Percentiles rank a stretch among this genome's conserved stretches.
Evolutionary conservation across 345 rosid species (phyloP).

Genomic region (Eucalyptus regnans): DNA sequence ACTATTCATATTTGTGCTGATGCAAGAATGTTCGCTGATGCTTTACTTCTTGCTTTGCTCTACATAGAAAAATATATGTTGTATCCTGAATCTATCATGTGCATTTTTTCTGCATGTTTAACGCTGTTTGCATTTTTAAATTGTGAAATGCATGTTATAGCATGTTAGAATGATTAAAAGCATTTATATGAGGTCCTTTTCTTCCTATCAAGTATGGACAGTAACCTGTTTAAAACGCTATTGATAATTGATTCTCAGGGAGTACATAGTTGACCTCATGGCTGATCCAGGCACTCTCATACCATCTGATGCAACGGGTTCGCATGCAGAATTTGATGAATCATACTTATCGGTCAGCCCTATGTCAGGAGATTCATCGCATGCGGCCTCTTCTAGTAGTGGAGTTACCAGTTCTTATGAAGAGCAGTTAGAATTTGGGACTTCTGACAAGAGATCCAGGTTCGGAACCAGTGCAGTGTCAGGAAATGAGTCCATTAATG

Average conservation of each 20-base stretch:
- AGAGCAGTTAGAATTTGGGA: slow-evolving; percentile 49
- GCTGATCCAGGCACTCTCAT: slow-evolving; percentile 96
- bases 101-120: neutral
- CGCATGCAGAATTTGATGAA: slow-evolving; percentile 54
- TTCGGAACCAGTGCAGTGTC: slow-evolving; percentile 13
- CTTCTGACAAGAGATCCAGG: slow-evolving; percentile 35
- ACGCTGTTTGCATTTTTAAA: neutral
- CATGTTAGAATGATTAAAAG: neutral
- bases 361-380: slow-evolving; percentile 41
- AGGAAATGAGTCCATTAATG: slow-evolving; percentile 28
- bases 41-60: neutral
- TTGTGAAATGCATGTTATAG: neutral
- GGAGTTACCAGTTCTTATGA: slow-evolving; percentile 53
- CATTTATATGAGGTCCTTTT: neutral
- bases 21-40: neutral
- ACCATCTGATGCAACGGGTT: slow-evolving; percentile 75
- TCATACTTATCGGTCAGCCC: slow-evolving; percentile 56
- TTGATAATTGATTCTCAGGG: slow-evolving; percentile 53
- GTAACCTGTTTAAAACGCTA: neutral
- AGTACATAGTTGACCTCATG: slow-evolving; percentile 93
- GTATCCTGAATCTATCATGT: neutral
- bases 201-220: neutral
- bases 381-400: slow-evolving; percentile 53
- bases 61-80: neutral
- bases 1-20: neutral